Conservation (phyloP, 768 basidiomycete genomes). For the Calvatia gigantea region DNA sequence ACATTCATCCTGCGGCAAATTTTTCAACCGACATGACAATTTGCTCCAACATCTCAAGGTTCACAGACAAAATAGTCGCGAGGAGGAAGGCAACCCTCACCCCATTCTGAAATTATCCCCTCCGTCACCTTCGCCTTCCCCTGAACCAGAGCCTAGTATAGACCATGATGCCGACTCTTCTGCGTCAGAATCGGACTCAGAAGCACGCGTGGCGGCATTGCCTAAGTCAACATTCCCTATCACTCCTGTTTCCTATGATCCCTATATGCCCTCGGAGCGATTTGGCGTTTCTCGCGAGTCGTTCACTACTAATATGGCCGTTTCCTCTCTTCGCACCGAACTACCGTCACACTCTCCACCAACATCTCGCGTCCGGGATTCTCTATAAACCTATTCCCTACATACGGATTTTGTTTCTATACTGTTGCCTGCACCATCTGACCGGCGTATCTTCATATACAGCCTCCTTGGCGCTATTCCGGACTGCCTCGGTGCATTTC, state of each 20-base stretch:
- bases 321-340: slow-evolving; percentile 42
- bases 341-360: slow-evolving; percentile 24
- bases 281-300: slow-evolving; percentile 21
- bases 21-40: slow-evolving; percentile 79
- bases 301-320: slow-evolving; percentile 37
- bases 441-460: not conserved
- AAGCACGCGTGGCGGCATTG: slow-evolving; percentile 11
- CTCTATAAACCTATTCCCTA: slow-evolving; percentile 1
- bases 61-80: slow-evolving; percentile 39
- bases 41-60: slow-evolving; percentile 76
- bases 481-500: not conserved
- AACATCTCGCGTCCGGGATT: slow-evolving; percentile 11
- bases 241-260: slow-evolving; percentile 16
- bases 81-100: slow-evolving; percentile 12
- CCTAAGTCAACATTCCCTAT: slow-evolving; percentile 11
- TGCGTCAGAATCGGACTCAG: slow-evolving; percentile 6
- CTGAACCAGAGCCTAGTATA: slow-evolving; percentile 16
- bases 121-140: slow-evolving; percentile 16
- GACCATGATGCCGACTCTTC: slow-evolving; percentile 10
- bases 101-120: slow-evolving; percentile 13
- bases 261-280: slow-evolving; percentile 8
- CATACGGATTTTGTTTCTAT: not conserved
- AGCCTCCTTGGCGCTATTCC: not conserved
- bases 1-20: slow-evolving; percentile 62
- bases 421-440: not conserved